phyloP scores from a whole-genome alignment of 2,329 filamentous ascomycete genomes.

The Nigrospora osmanthi region DNA sequence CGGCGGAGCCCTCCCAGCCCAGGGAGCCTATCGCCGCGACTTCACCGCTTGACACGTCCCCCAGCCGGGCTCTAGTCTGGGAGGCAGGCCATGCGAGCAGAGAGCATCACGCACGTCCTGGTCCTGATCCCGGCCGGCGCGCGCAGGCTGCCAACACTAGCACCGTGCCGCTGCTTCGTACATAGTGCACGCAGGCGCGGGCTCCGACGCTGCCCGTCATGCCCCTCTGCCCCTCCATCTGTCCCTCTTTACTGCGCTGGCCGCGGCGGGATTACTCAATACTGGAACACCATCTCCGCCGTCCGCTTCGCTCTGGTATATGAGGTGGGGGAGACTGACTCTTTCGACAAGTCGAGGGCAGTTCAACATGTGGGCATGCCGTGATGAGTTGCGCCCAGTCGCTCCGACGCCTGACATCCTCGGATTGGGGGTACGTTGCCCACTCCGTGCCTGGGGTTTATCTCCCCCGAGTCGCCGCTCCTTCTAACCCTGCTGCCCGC shows the following conservation, averaged over 20 bases:
- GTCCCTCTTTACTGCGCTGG: neutral
- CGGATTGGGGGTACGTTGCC: slow-evolving; percentile 11
- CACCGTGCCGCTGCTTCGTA: neutral
- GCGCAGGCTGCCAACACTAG: neutral
- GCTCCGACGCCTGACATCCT: slow-evolving; percentile 9
- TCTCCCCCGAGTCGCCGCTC: neutral
- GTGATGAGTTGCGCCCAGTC: neutral
- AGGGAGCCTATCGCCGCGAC: neutral
- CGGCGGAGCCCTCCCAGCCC: neutral
- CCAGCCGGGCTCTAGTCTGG: neutral
- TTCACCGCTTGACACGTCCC: slow-evolving; percentile 2
- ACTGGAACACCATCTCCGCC: neutral
- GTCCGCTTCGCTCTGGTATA: neutral
- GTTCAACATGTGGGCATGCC: slow-evolving; percentile 1
- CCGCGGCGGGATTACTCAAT: too few species aligned
- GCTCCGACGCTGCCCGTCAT: neutral
- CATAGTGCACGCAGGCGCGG: neutral
- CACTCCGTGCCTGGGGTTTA: neutral
- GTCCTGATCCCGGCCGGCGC: neutral
- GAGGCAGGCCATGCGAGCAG: neutral
- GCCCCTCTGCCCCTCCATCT: neutral
- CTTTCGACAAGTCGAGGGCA: neutral
- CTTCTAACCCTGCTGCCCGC: neutral
- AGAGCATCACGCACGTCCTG: too few species aligned
- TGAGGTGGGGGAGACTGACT: neutral